Evolutionary conservation across 148 eudicot genomes (phyloP).

Genomic region (Gaultheria prostrata): DNA sequence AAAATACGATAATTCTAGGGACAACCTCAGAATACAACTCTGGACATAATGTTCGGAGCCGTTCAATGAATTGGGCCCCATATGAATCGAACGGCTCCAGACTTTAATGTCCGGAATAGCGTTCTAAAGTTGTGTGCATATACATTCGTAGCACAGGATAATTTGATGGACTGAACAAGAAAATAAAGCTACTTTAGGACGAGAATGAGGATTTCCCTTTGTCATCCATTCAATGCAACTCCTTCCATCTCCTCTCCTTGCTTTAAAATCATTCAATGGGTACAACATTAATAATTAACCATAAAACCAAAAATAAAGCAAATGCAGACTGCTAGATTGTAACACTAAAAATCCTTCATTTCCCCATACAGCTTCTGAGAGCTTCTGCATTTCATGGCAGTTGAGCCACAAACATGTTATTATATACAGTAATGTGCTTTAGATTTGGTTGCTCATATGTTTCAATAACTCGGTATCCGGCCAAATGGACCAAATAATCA

Average conservation of each 20-base stretch:
- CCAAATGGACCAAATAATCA: no score
- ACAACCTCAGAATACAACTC: no score
- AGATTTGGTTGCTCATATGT: not conserved
- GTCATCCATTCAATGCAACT: not conserved
- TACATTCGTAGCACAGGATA: not conserved
- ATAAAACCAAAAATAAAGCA: not conserved
- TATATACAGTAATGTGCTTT: not conserved
- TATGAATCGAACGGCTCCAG: no score
- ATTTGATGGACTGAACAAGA: not conserved
- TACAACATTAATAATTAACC: not conserved
- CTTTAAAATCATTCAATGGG: not conserved
- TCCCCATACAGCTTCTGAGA: not conserved
- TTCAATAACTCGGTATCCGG: not conserved
- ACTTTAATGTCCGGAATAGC: no score
- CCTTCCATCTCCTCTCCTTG: not conserved
- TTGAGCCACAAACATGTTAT: not conserved
- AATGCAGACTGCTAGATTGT: not conserved
- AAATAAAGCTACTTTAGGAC: not conserved
- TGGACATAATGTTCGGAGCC: no score
- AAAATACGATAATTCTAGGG: not conserved
- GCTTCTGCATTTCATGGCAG: not conserved
- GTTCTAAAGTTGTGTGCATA: no score
- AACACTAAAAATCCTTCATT: not conserved
- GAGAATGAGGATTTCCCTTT: not conserved
- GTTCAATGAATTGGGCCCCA: no score